Evolutionary conservation across 1,284 basidiomycete species (phyloP), one percentile per base, ranked within the genome.

Genomic region (Tetrapyrgos nigripes): DNA sequence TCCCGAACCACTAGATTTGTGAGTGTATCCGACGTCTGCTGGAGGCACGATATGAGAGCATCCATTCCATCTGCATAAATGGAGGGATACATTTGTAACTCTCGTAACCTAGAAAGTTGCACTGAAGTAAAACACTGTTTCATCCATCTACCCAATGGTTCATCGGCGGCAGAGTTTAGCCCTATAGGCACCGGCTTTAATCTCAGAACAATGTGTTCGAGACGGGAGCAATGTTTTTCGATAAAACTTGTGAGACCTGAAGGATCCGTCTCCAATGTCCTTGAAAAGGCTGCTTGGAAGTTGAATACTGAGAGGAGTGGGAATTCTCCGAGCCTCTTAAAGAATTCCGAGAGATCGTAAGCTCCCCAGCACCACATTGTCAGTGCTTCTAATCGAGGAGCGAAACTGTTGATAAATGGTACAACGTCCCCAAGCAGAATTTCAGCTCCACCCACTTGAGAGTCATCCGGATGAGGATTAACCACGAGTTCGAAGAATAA

Each of bases 61-160:
- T 75, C 65, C 29, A 78, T 71, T 1, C 76, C 77, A 45, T 47
- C 58, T n/a, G 59, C 48, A 28, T 68, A 65, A 27, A 66, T 65
- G 1, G 77, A 76, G 8, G 78, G 78, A 59, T 77, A 80, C 29
- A 81, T 64, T 24, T 78, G 72, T 21, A 81, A 63, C n/a, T 61
- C 59, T 29, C 65, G 66, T 21, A 79, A 64, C n/a, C 68, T 62
- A 3, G 66, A 57, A 35, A 78, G 71, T 14, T 62, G 56, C 64
- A 46, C 48, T 5, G 31, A 40, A 19, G 66, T 57, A 23, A 74
- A 62, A 14, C 64, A 64, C 2, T 61, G 50, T 1, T 49, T 23
- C 28, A 80, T 67, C 75, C 78, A 80, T 17, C 70, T 50, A 26
- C 61, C 69, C 19, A 80, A 65, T 4, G 62, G 55, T 14, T 69